Evolutionary conservation across 2,329 filamentous ascomycete genomes (phyloP), one percentile per base, ranked within the genome.

Genomic region (Rhynchosporium secalis): DNA sequence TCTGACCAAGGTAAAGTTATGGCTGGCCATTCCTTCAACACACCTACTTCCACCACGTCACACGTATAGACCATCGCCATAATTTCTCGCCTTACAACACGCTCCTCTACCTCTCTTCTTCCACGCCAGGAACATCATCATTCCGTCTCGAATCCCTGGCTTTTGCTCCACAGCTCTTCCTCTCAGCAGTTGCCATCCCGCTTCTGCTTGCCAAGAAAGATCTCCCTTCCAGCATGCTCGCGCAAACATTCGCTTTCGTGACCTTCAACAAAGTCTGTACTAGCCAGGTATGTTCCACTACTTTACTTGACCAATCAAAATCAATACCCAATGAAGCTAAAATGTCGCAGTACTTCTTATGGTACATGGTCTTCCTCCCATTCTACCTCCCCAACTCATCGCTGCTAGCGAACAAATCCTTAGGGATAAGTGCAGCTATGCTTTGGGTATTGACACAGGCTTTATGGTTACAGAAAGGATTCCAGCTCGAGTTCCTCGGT

Each of bases 181-280:
- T 99, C 13, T 91, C 91, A 0, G 87, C 90, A 12, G 69, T 96
- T 10, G 79, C 91, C 4, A 88, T 98, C 48, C 89, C 91, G 0
- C 73, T 96, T 1, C 81, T 83, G 1, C 78, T 96, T 26, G 91
- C 91, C 15, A 96, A 94, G 74, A 89, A 86, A 70, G 88, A 95
- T 70, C 82, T 99, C 0, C 83, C 93, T 0, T 85, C 87, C 0
- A 88, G 91, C 4, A 93, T 98, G 90, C 84, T 98, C 65, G 92
- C 91, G 3, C 95, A 99, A 77, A 98, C 95, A 0, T 96, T 97
- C 77, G 91, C 94, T 0, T 99, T 99, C 76, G 95, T 98, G 3
- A 88, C 92, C 0, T 98, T 98, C 71, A 99, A 99, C 79, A 99
- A 99, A 79, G 95, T 99, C 65, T 98, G 94, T 82, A 99, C 95